Evolutionary conservation across 2,329 filamentous ascomycete species (phyloP).

Genomic region (Boeremia lycopersici): DNA sequence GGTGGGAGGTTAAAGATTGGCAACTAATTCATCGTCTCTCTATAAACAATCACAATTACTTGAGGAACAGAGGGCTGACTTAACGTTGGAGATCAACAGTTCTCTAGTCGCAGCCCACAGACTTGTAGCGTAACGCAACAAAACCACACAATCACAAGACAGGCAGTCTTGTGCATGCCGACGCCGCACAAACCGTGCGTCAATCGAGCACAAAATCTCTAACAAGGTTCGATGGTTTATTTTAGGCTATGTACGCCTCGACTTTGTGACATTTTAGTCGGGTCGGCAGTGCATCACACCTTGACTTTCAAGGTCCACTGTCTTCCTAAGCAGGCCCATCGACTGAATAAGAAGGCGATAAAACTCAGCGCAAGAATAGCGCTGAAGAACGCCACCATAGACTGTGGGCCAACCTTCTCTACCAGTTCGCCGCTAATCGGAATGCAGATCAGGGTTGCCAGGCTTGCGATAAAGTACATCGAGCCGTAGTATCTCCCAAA

Average conservation of each 20-base stretch:
- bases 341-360: slow-evolving; percentile 39
- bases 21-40: no score
- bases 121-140: no score
- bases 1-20: no score
- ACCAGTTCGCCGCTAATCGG: slow-evolving; percentile 46
- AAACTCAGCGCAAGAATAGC: slow-evolving; percentile 39
- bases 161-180: no score
- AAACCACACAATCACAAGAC: background rate
- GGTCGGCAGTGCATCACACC: slow-evolving; percentile 7
- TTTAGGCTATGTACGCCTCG: no score
- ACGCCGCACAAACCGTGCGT: no score
- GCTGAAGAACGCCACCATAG: slow-evolving; percentile 45
- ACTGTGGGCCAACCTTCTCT: slow-evolving; percentile 38
- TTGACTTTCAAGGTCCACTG: slow-evolving; percentile 38
- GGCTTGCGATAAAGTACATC: slow-evolving; percentile 45
- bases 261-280: background rate
- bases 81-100: no score
- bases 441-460: slow-evolving; percentile 45
- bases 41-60: no score
- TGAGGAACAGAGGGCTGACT: no score
- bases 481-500: slow-evolving; percentile 61
- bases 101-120: no score
- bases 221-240: no score
- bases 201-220: no score
- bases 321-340: slow-evolving; percentile 45